phyloP scores from a whole-genome alignment of 345 rosid species.

The Cardamine chenopodiifolia region DNA sequence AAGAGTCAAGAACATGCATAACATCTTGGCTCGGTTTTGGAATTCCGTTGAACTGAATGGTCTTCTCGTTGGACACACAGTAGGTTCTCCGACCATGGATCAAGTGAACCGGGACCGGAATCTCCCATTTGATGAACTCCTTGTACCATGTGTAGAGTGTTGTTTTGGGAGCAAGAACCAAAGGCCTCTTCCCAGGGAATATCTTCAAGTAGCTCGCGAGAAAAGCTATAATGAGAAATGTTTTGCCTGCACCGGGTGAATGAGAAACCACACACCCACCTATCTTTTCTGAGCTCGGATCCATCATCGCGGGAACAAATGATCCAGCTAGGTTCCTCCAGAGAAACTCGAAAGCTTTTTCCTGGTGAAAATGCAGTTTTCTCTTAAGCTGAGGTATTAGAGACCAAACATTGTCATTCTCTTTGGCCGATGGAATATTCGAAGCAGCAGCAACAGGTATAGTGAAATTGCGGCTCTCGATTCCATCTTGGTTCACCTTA shows the following conservation, averaged over 20 bases:
- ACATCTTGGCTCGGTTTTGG: conserved; percentile 75
- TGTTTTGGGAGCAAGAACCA: conserved; percentile 93
- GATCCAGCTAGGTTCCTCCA: conserved; percentile 85
- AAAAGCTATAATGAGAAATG: conserved; percentile 87
- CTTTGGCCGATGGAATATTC: conserved; percentile 46
- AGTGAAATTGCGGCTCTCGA: conserved; percentile 41
- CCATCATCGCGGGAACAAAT: conserved; percentile 60
- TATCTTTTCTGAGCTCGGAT: conserved; percentile 49
- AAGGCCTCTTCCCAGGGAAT: conserved; percentile 82
- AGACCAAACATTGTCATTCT: conserved; percentile 70
- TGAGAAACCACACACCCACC: conserved; percentile 94
- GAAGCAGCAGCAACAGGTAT: conserved; percentile 38
- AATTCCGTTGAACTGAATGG: conserved; percentile 49
- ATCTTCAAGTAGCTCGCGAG: conserved; percentile 82
- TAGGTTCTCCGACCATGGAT: conserved; percentile 84
- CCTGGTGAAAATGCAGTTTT: conserved; percentile 75
- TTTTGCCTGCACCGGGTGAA: conserved; percentile 92
- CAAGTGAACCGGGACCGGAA: conserved; percentile 79
- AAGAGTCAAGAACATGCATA: conserved; percentile 85
- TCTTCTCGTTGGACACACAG: conserved; percentile 51
- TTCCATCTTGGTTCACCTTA: conserved; percentile 43
- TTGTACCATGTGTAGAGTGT: conserved; percentile 95
- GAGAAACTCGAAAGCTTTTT: conserved; percentile 80
- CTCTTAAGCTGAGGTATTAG: conserved; percentile 70
- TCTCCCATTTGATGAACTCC: conserved; percentile 91